Evolutionary conservation across 257 asterid species (phyloP), one percentile per base, ranked within the genome.

Genomic region (Rubia yunnanensis): DNA sequence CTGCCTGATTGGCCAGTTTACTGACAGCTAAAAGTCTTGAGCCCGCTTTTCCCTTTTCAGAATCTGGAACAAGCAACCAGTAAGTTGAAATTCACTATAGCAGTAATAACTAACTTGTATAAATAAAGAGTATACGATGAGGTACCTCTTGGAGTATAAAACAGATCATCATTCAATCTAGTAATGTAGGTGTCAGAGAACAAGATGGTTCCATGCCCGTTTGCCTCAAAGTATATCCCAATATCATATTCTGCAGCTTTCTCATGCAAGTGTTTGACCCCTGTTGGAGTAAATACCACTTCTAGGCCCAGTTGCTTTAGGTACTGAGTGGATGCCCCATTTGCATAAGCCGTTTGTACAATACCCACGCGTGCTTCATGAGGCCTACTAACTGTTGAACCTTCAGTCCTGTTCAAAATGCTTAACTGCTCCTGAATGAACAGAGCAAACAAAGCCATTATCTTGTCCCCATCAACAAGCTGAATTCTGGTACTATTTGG

Each of bases 391-490:
- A 63, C 72, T 78, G 74, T 73, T 53, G 55, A 70, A 53, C 71
- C 85, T 78, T 79, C 88, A 30, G 72, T 74, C 22, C 71, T 79
- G 41, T 46, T 75, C 67, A 94, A 81, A 76, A 88, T 67, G 67
- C 72, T 54, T 68, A 94, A 65, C 72, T 94, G 96, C 68, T 86
- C 94, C 75, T 84, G 80, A 68, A 94, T 85, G 76, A 83, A 90
- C 64, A 88, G 72, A 62, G 97, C 91, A 76, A 88, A 94, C 80
- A 94, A 70, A 65, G 99, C 86, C 83, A 94, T 70, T 73, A 94
- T 94, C 81, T 94, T 94, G 86, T 94, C 99, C 71, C 99, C 99
- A 15, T 90, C 99, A 62, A 89, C 91, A 72, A 94, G 99, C 71
- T 84, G 76, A 64, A 94, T 86, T 77, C 80, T 85, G 69, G 78